Evolutionary conservation across 371 early-diverging fungal species (phyloP).

Genomic region (Apophysomyces ossiformis): DNA sequence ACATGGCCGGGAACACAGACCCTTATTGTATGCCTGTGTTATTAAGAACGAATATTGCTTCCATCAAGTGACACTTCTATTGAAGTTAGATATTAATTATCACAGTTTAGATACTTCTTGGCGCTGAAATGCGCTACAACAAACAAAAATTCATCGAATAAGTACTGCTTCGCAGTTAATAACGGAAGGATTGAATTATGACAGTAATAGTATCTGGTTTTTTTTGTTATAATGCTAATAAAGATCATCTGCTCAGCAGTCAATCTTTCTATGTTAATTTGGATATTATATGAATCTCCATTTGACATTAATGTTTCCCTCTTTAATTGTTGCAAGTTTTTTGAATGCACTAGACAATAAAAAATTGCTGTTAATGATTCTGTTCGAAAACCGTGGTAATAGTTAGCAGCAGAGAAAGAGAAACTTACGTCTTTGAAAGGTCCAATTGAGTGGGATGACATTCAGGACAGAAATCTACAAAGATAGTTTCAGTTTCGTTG

Average conservation of each 20-base stretch:
- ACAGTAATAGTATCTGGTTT: background rate
- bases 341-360: conserved; percentile 32
- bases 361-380: background rate
- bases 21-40: too few species aligned
- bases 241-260: background rate
- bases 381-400: background rate
- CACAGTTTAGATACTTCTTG: too few species aligned
- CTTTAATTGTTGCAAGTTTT: too few species aligned
- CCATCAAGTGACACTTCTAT: too few species aligned
- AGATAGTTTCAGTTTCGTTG: background rate
- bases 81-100: too few species aligned
- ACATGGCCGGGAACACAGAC: too few species aligned
- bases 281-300: conserved; percentile 29
- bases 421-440: conserved; percentile 39
- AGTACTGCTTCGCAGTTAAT: background rate
- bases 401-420: background rate
- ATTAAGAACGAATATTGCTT: too few species aligned
- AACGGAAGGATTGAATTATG: conserved; percentile 22
- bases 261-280: background rate
- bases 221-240: background rate
- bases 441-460: conserved; percentile 38
- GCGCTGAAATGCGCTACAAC: too few species aligned
- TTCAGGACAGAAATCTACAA: conserved; percentile 37
- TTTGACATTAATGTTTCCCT: too few species aligned
- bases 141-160: too few species aligned